phyloP scores from a whole-genome alignment of 352 stramenopile genomes.

The Pythium utonaiense region DNA sequence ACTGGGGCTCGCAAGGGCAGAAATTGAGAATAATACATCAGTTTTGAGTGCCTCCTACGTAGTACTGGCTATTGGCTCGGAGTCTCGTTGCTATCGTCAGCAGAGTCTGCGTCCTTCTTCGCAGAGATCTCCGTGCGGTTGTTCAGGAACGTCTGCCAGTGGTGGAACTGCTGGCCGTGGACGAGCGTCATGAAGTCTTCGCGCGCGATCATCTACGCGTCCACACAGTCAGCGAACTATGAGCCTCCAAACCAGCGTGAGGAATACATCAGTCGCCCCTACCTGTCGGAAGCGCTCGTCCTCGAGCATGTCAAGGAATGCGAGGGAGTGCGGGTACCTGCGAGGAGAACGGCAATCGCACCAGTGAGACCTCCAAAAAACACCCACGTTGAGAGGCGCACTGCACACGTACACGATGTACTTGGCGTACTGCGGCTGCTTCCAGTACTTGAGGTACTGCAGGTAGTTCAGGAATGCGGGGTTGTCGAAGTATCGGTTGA shows the following conservation, averaged over 20 bases:
- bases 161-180: constrained; percentile 87
- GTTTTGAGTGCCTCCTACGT: not conserved
- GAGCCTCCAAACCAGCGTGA: too few relatives aligned
- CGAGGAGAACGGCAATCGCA: not conserved
- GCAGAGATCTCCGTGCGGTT: constrained; percentile 56
- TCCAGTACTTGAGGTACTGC: constrained; percentile 92
- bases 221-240: too few relatives aligned
- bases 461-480: constrained; percentile 88
- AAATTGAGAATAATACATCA: constrained; percentile 1
- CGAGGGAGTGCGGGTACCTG: constrained; percentile 83
- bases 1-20: too few relatives aligned
- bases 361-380: too few relatives aligned
- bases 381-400: not conserved
- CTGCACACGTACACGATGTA: constrained; percentile 73
- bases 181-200: constrained; percentile 87
- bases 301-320: constrained; percentile 88
- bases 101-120: constrained; percentile 8
- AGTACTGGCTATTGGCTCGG: not conserved
- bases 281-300: constrained; percentile 82
- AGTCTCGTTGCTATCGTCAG: constrained; percentile 3
- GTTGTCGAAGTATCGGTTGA: constrained; percentile 91
- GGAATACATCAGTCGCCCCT: not conserved
- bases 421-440: constrained; percentile 88
- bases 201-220: constrained; percentile 71
- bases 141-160: constrained; percentile 88